Evolutionary conservation across 1,139 yeast species (phyloP), one percentile per base, ranked within the genome.

Genomic region (Sugiyamaella sp.): DNA sequence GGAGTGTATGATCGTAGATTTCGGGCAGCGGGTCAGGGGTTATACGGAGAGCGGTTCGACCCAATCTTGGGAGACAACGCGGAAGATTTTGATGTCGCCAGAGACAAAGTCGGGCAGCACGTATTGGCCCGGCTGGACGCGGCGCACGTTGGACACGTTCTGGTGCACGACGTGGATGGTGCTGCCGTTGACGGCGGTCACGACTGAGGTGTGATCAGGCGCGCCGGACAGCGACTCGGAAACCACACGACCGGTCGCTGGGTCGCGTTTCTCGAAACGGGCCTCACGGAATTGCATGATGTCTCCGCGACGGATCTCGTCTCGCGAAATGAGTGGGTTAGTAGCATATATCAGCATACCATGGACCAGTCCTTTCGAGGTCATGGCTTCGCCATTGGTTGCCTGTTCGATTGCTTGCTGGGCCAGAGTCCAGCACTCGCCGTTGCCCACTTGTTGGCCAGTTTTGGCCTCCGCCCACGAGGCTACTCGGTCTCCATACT

Each of bases 341-440:
- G 48, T 77, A 58, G 50, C 60, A 48, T 75, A 70, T 21, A 84
- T 73, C 9, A 84, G 77, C 46, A 74, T 83, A 1, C 91, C 91
- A 64, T 84, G 89, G 35, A 73, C 74, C 14, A 70, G 67, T 22
- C 82, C 82, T 19, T 75, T 74, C 9, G 86, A 78, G 1, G 79
- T 77, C 71, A 85, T 77, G 0, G 89, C 89, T 61, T 78, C 80
- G 20, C 80, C 81, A 0, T 85, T 85, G 60, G 86, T 81, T 0
- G 84, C 83, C 55, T 79, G 77, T 48, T 73, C 71, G 38, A 85
- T 71, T 0, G 89, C 89, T 52, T 82, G 81, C 51, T 78, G 77
- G 1, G 89, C 91, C 56, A 86, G 74, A 41, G 87, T 86, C 91
- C 91, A 86, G 69, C 93, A 86, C 64, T 86, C 91, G 8, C 93